A percentile compares a stretch with the other conserved stretches of the same genome.
phyloP scores from a whole-genome alignment of 805 yeast genomes.

The Saccharomyces mikatae region DNA sequence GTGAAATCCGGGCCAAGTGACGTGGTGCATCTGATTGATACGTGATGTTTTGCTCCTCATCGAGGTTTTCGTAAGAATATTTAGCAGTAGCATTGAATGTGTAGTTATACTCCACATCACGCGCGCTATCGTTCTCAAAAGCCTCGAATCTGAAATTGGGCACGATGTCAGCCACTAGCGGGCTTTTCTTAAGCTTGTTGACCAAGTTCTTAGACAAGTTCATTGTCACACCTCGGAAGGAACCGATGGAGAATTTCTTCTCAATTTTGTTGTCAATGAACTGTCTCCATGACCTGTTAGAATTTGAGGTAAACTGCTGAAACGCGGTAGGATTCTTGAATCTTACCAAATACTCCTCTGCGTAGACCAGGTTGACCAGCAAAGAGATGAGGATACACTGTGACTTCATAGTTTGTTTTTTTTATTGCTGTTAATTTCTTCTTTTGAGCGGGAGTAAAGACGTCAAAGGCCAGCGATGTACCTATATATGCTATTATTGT shows the following conservation, averaged over 20 bases:
- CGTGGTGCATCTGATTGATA: conserved; percentile 48
- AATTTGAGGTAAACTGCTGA: conserved; percentile 41
- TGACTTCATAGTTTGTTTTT: background rate
- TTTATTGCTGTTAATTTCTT: too few species aligned
- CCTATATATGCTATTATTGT: too few species aligned
- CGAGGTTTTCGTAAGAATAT: conserved; percentile 1
- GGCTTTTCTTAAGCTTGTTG: conserved; percentile 44
- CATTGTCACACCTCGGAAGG: conserved; percentile 64
- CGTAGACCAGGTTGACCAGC: conserved; percentile 3
- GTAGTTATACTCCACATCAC: background rate
- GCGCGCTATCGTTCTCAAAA: conserved; percentile 32
- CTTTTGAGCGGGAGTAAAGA: too few species aligned
- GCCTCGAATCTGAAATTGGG: conserved; percentile 59
- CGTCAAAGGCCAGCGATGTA: too few species aligned
- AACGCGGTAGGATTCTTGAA: conserved; percentile 43
- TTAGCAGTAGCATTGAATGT: background rate
- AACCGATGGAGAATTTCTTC: conserved; percentile 56
- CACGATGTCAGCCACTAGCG: conserved; percentile 58
- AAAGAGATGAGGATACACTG: conserved; percentile 1
- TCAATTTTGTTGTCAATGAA: conserved; percentile 41
- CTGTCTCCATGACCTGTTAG: conserved; percentile 32
- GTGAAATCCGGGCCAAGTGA: conserved; percentile 60
- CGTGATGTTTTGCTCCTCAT: background rate
- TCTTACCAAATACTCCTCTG: conserved; percentile 40
- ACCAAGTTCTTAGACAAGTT: conserved; percentile 43